phyloP scores from a whole-genome alignment of 2,329 filamentous ascomycete species.

The Penicillium sp. region DNA sequence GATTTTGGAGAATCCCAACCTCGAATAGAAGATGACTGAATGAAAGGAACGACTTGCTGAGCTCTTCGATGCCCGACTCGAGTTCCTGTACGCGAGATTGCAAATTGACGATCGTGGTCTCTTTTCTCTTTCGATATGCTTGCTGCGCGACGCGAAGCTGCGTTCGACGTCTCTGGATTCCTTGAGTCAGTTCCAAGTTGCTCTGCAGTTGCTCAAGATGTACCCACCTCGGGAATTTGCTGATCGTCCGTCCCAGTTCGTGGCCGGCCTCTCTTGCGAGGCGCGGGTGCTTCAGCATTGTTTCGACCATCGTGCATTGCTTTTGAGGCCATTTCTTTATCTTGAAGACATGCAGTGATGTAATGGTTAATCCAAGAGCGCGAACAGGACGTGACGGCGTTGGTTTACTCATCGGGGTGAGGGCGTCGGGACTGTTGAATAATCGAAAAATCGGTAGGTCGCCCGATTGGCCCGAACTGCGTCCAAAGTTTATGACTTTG shows the following conservation, averaged over 20 bases:
- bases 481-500: slow-evolving; percentile 5
- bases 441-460: slow-evolving; percentile 24
- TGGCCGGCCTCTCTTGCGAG: slow-evolving; percentile 36
- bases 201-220: slow-evolving; percentile 17
- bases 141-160: slow-evolving; percentile 37
- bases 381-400: not conserved
- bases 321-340: not conserved
- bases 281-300: slow-evolving; percentile 18
- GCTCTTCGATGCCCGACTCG: slow-evolving; percentile 33
- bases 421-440: slow-evolving; percentile 18
- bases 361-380: not conserved
- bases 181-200: not conserved
- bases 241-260: slow-evolving; percentile 29
- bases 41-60: slow-evolving; percentile 36
- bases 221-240: slow-evolving; percentile 33
- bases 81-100: slow-evolving; percentile 34
- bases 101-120: slow-evolving; percentile 33
- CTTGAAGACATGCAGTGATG: not conserved
- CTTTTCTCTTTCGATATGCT: slow-evolving; percentile 35
- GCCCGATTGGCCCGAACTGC: not conserved
- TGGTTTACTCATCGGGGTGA: slow-evolving; percentile 11
- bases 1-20: slow-evolving; percentile 22
- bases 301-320: not conserved
- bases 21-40: slow-evolving; percentile 36
- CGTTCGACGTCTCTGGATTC: slow-evolving; percentile 34